Percentiles rank a stretch among this genome's conserved stretches.
Conservation (phyloP, 140 eudicot species). For the Flaveria floridana region DNA sequence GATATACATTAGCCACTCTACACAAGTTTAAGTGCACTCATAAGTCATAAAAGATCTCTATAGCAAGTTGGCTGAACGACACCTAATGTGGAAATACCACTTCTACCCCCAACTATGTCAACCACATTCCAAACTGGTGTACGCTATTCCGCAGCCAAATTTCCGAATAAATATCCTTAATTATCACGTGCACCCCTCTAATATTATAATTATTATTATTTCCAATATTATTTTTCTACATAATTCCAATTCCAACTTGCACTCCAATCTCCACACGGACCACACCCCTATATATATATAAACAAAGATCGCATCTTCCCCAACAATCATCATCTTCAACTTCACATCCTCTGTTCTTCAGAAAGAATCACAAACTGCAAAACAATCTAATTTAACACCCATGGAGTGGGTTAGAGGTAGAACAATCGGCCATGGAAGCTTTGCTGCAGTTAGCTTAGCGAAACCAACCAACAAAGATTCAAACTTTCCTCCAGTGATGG, state of each 20-base stretch:
- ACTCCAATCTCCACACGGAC: slow-evolving; percentile 38
- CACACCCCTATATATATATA: slow-evolving; percentile 36
- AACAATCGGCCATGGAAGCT: slow-evolving; percentile 79
- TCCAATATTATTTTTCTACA: slow-evolving; percentile 1
- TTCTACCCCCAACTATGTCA: slow-evolving; percentile 32
- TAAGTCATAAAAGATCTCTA: slow-evolving; percentile 21
- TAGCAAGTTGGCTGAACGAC: slow-evolving; percentile 25
- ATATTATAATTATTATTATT: not conserved
- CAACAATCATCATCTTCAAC: slow-evolving; percentile 29
- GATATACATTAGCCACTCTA: not conserved
- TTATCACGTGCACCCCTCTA: slow-evolving; percentile 56
- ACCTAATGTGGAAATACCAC: not conserved
- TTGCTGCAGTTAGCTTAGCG: slow-evolving; percentile 72
- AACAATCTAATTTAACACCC: not conserved
- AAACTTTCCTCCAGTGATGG: slow-evolving; percentile 44
- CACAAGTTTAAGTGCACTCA: not conserved
- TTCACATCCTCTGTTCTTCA: slow-evolving; percentile 32
- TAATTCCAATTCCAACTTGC: slow-evolving; percentile 37
- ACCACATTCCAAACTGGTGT: slow-evolving; percentile 48
- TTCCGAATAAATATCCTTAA: slow-evolving; percentile 48
- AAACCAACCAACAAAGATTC: slow-evolving; percentile 32
- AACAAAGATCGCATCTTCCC: slow-evolving; percentile 22
- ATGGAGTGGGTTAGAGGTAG: slow-evolving; percentile 96
- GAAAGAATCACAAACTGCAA: not conserved
- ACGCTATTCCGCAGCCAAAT: slow-evolving; percentile 39